Base-by-base conservation (phyloP, 805 yeast species). In the Candida mattraensis region DNA sequence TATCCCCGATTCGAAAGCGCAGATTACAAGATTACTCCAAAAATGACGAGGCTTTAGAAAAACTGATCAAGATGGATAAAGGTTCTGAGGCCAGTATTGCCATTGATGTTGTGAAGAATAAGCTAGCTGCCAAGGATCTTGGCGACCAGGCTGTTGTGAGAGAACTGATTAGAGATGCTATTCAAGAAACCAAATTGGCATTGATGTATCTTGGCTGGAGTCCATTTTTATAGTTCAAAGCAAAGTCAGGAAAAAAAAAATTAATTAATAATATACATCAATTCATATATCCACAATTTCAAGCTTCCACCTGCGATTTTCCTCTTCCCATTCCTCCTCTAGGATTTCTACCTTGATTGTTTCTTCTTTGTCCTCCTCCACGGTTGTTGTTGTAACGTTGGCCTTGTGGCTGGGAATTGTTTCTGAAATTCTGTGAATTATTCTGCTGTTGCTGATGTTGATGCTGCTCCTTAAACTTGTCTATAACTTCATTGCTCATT, bases 61-160 rank as follows among this genome's bases (percentile, higher is more conserved):
- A 48, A n/a, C 37, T 52, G 14, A 28, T 45, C 14, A 48, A 47
- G 24, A 37, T 37, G 13, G 61, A 56, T 28, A 40, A 44, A 2
- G 80, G 76, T 1, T 70, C 80, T 12, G 96, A 87, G 51, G 96
- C 96, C 0, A 80, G 76, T 8, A 68, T 83, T 37, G 96, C 97
- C 0, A 69, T 93, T 18, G 68, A 69, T 23, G 76, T 77, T 3
- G 97, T 91, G 3, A 67, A 74, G 35, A 78, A 71, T 14, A 93
- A 93, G 56, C 63, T 91, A 28, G 53, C 55, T 14, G 83, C 84
- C 0, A 70, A 71, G 22, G 84, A 80, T 0, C 65, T 93, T 32
- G 87, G 88, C 53, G 76, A 76, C 6, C 96, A 88, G 49, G 95
- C 97, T 0, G 77, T 78, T 0, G 91, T 91, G 2, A 72, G 91